Percentiles rank a stretch among this genome's conserved stretches.
phyloP scores from a whole-genome alignment of 2,329 filamentous ascomycete species.

The Myriosclerotinia scirpicola region DNA sequence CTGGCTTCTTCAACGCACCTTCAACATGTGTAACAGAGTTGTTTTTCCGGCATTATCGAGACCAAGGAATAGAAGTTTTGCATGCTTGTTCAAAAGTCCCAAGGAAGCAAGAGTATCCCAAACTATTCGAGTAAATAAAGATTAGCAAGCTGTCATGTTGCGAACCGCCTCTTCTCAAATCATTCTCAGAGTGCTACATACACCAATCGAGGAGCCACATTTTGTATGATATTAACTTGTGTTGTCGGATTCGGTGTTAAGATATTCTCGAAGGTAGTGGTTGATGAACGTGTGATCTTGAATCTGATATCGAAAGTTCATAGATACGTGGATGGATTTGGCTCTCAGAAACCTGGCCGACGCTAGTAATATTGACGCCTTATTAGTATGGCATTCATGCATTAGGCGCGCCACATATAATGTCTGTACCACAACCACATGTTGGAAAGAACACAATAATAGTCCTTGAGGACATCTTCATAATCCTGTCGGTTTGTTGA shows the following conservation, averaged over 20 bases:
- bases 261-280: constrained; percentile 18
- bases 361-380: constrained; percentile 19
- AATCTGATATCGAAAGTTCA: constrained; percentile 22
- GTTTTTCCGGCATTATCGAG: constrained; percentile 96
- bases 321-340: constrained; percentile 26
- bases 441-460: background rate
- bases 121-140: constrained; percentile 52
- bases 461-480: background rate
- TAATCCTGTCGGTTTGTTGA: background rate
- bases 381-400: background rate
- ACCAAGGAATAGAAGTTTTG: constrained; percentile 89
- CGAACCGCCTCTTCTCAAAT: constrained; percentile 16
- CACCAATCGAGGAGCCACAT: constrained; percentile 99
- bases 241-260: constrained; percentile 13
- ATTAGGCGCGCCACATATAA: background rate
- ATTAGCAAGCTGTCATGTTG: constrained; percentile 38
- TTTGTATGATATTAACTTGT: constrained; percentile 24
- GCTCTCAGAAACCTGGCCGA: constrained; percentile 24
- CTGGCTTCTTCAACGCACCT: constrained; percentile 57
- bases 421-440: constrained; percentile 15
- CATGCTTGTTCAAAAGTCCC: constrained; percentile 91
- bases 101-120: constrained; percentile 87
- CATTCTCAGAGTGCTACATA: constrained; percentile 50
- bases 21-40: constrained; percentile 90
- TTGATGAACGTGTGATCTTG: constrained; percentile 16